These are phyloP conservation scores for Mariannaea elegans DNA, from an alignment of 2,329 filamentous ascomycete genomes.

Conservation along the genomic window DNA sequence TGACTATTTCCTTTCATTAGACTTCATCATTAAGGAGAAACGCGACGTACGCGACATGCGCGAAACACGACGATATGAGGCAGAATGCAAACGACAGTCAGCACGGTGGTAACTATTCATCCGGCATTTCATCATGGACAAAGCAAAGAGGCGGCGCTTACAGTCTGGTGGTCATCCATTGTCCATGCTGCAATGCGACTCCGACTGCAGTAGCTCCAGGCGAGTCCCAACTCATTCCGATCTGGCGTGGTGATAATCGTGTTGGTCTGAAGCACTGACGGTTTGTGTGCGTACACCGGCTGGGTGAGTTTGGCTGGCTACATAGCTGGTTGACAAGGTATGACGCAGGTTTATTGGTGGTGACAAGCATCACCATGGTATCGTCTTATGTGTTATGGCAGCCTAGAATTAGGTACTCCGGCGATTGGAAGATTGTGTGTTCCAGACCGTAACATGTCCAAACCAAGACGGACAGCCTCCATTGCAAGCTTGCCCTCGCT, in stretches of 20 bases:
- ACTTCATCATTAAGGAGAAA: slow-evolving; percentile 1
- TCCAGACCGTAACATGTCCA: neutral
- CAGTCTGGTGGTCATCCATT: slow-evolving; percentile 6
- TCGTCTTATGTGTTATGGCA: too few relatives aligned
- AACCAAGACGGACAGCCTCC: neutral
- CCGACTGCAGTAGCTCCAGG: slow-evolving; percentile 19
- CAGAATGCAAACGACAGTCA: slow-evolving; percentile 17
- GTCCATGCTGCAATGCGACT: slow-evolving; percentile 13
- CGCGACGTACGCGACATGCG: too few relatives aligned
- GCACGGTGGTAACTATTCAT: slow-evolving; percentile 10
- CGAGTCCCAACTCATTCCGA: slow-evolving; percentile 11
- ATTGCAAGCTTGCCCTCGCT: neutral
- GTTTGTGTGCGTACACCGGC: too few relatives aligned
- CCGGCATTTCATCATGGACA: slow-evolving; percentile 12
- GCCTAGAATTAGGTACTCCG: too few relatives aligned
- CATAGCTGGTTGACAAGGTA: too few relatives aligned
- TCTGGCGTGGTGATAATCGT: slow-evolving; percentile 14
- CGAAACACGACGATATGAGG: neutral
- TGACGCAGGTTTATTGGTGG: too few relatives aligned
- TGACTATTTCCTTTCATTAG: slow-evolving; percentile 3
- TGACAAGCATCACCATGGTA: too few relatives aligned
- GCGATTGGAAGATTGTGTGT: too few relatives aligned
- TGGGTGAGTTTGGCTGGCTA: too few relatives aligned
- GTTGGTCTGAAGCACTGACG: slow-evolving; percentile 12
- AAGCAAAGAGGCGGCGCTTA: slow-evolving; percentile 14